Percentiles rank a stretch among this genome's conserved stretches.
Conservation (phyloP, 305 asterid genomes). For the Solanum hybrid region DNA sequence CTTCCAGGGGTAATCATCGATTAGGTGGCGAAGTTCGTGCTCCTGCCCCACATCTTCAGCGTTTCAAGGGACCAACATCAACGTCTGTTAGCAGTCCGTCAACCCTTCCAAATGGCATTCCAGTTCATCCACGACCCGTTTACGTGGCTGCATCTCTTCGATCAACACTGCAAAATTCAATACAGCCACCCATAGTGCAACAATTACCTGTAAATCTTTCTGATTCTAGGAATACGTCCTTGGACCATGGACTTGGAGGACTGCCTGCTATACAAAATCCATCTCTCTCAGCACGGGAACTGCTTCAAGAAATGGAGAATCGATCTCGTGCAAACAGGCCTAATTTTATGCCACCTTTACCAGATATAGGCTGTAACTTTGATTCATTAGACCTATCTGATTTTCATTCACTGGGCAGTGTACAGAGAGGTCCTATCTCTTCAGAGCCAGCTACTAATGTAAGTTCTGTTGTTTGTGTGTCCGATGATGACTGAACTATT, state of each 20-base stretch:
- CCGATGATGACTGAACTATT: slow-evolving; percentile 26
- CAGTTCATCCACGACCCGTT: slow-evolving; percentile 5
- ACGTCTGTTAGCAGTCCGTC: background rate
- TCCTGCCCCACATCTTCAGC: slow-evolving; percentile 20
- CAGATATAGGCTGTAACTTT: slow-evolving; percentile 14
- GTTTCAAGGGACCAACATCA: slow-evolving; percentile 2
- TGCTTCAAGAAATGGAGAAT: slow-evolving; percentile 25
- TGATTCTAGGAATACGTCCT: slow-evolving; percentile 9
- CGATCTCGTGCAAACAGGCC: slow-evolving; percentile 16
- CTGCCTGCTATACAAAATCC: background rate
- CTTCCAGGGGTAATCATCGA: slow-evolving; percentile 2
- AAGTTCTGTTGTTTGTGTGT: slow-evolving; percentile 24
- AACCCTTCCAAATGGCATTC: slow-evolving; percentile 6
- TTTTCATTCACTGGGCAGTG: slow-evolving; percentile 3
- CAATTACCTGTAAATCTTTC: background rate
- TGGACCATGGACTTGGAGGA: slow-evolving; percentile 8
- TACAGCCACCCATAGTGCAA: slow-evolving; percentile 10
- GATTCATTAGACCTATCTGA: slow-evolving; percentile 5
- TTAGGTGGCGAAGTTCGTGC: slow-evolving; percentile 4
- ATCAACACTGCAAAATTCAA: slow-evolving; percentile 4
- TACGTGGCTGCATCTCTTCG: slow-evolving; percentile 4
- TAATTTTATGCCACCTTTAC: slow-evolving; percentile 11
- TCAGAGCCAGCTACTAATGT: slow-evolving; percentile 11
- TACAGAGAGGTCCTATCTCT: background rate
- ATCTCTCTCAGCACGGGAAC: slow-evolving; percentile 20